A percentile compares a stretch with the other conserved stretches of the same genome.
Evolutionary conservation across 352 stramenopile species (phyloP).

Genomic region (Thraustochytrium sp.): DNA sequence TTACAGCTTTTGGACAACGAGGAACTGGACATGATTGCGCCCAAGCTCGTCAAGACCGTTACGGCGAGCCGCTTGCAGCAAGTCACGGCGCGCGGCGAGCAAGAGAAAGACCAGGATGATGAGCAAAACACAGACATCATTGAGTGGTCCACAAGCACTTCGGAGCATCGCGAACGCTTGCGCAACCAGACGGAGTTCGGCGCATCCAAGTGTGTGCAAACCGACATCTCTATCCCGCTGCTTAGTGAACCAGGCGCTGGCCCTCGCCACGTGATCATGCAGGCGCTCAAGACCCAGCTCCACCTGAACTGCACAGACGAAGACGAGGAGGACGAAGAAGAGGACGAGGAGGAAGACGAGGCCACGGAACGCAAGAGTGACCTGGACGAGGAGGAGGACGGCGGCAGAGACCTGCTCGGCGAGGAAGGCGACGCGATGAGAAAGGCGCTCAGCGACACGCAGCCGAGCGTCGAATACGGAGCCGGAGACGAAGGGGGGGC

Average conservation of each 20-base stretch:
- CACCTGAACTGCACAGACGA: no score
- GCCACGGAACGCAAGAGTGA: neutral
- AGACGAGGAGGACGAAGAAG: neutral
- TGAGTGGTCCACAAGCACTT: no score
- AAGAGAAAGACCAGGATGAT: no score
- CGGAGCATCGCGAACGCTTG: no score
- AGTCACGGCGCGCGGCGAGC: neutral
- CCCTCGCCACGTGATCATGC: neutral
- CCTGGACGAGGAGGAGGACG: neutral
- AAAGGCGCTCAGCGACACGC: no score
- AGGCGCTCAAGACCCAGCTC: neutral
- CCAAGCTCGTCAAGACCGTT: neutral
- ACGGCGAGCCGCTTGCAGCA: neutral
- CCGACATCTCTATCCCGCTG: neutral
- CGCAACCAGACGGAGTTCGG: no score
- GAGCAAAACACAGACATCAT: no score
- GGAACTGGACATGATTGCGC: conserved; percentile 2
- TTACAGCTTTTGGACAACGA: neutral
- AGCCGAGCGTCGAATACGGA: no score
- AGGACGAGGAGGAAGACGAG: neutral
- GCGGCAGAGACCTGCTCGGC: no score
- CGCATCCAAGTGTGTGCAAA: neutral
- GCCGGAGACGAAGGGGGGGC: no score
- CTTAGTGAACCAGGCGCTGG: neutral
- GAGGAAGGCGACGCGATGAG: no score